Evolutionary conservation across 2,329 filamentous ascomycete species (phyloP).

Genomic region (Alternaria alternata): DNA sequence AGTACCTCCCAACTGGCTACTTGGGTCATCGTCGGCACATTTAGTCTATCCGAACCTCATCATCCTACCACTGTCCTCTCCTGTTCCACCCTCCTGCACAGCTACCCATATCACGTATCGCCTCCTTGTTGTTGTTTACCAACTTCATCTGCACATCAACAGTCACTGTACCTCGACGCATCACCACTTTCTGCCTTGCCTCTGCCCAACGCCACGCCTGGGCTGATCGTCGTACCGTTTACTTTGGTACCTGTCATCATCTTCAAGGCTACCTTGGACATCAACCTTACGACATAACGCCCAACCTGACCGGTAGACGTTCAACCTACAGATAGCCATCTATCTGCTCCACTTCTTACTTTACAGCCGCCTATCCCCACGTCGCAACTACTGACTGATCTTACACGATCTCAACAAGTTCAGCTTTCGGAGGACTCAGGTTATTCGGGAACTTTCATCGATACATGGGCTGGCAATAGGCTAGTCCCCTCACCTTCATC

Average conservation of each 20-base stretch:
- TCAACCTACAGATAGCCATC: conserved; percentile 14
- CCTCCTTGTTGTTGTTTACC: conserved; percentile 35
- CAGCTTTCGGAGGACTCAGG: conserved; percentile 21
- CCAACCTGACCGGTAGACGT: conserved; percentile 28
- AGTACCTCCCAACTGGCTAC: conserved; percentile 47
- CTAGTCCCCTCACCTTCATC: conserved; percentile 67
- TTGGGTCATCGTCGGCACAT: conserved; percentile 43
- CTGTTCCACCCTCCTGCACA: conserved; percentile 32
- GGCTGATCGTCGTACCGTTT: conserved; percentile 25
- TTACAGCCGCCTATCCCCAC: conserved; percentile 8
- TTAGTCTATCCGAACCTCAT: conserved; percentile 43
- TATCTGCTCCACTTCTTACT: conserved; percentile 2
- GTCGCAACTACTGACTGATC: conserved; percentile 9
- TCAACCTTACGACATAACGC: conserved; percentile 17
- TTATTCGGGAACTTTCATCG: conserved; percentile 26
- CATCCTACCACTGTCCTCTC: conserved; percentile 36
- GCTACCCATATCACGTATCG: conserved; percentile 28
- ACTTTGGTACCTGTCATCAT: conserved; percentile 19
- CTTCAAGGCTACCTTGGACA: conserved; percentile 23
- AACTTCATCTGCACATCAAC: conserved; percentile 26
- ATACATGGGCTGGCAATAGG: conserved; percentile 54
- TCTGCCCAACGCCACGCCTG: conserved; percentile 38
- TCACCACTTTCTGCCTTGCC: conserved; percentile 35
- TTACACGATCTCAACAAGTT: conserved; percentile 8
- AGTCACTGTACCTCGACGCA: conserved; percentile 19